Base-by-base conservation (phyloP, 1,284 basidiomycete species). In the Gomphus sp. region DNA sequence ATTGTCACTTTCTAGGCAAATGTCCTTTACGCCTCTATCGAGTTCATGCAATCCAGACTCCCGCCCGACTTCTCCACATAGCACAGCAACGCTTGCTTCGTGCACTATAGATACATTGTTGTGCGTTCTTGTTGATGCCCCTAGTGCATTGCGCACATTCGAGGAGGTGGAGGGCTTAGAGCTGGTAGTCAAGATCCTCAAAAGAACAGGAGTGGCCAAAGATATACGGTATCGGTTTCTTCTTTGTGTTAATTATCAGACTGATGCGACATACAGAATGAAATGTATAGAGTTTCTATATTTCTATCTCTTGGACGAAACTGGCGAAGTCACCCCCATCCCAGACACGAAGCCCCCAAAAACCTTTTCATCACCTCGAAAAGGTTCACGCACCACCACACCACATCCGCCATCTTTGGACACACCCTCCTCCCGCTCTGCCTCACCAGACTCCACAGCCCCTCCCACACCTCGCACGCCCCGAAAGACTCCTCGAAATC, bases 261-360 rank as follows among this genome's bases (percentile, higher is more conserved):
- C 48, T 50, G 57, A 55, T 62, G 52, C 48, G 31, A 48, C 43
- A 3, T 43, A 4, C 59, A 94, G 92, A 65, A 94, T 95, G 87
- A 94, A 95, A 74, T 93, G 91, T 64, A 77, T 95, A 28, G 93
- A 95, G 68, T 93, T 95, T 66, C 73, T 96, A 4, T 94, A 94
- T 70, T 95, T 93, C 69, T 96, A 95, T 69, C 78, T 96, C 4
- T 75, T 93, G 55, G 92, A 93, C 61, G 92, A 95, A 69, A 78
- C 78, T 16, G 64, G 72, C 18, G 56, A 52, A n/a, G 22, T 58
- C 31, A 31, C 55, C 12, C 61, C 51, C 49, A 49, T 12, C 60
- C 48, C 52, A 11, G 37, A 22, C 14, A 39, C 12, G 36, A 22
- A 37, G 16, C 68, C 65, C 7, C 57, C 64, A 52, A 59, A 60